Base-by-base conservation (phyloP, 768 basidiomycete species). In the Lactarius sp. region DNA sequence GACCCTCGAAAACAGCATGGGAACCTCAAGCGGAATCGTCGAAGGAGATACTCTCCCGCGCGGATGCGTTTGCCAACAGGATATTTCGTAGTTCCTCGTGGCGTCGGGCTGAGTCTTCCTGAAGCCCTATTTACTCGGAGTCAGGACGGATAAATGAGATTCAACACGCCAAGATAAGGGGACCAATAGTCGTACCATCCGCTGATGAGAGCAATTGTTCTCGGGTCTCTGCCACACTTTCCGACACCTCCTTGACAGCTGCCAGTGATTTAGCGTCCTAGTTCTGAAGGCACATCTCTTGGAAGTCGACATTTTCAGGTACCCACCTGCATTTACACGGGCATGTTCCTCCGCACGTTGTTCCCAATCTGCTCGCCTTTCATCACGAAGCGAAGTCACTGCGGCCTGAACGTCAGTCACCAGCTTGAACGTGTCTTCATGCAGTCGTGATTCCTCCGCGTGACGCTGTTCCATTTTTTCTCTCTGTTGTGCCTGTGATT, bases 1-100 rank as follows among this genome's bases (percentile, higher is more conserved):
- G 42, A 44, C 7, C 52, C 52, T 36, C 33, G 37, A 20, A 22
- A 2, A 1, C 20, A 3, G 46, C 46, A 47, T 47, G 46, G 46
- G 20, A 10, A 49, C 42, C 42, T 58, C 47, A 56, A 31, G 34
- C 34, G 2, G 13, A 33, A 16, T 63, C 62, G 44, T 37, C 49
- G 20, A 54, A 61, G 8, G 66, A 67, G 51, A 59, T 20, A 36
- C 68, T 68, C 49, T 67, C 68, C 41, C 68, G 61, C n/a, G 62
- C 66, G n/a, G 68, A 68, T 13, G 66, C 68, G 18, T 56, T 55
- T 31, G 68, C 68, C 44, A 67, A 54, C 50, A 68, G n/a, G n/a
- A 61, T 52, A 44, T 54, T 27, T 52, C 56, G 51, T 37, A 68
- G 44, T 51, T 67, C 62, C 36, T 67, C 66, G 42, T 68, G 66